Evolutionary conservation across 2,329 filamentous ascomycete genomes (phyloP).

Genomic region (Pyrenochaeta sp.): DNA sequence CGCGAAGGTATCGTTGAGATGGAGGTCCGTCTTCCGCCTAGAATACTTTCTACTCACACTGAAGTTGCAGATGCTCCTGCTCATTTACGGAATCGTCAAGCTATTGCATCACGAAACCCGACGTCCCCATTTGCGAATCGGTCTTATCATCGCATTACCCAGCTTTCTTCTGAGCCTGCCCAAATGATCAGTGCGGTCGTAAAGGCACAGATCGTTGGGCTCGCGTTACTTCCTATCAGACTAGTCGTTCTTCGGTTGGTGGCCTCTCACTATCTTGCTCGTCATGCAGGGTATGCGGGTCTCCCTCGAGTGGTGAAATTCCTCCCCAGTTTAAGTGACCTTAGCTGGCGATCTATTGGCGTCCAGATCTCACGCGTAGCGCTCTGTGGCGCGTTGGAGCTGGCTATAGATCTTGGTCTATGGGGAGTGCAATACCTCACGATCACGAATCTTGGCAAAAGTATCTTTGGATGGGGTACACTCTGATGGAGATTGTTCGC

Average conservation of each 20-base stretch:
- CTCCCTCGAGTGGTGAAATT: slow-evolving; percentile 16
- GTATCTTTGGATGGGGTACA: slow-evolving; percentile 46
- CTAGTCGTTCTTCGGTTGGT: slow-evolving; percentile 41
- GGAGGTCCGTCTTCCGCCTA: slow-evolving; percentile 48
- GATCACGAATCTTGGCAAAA: slow-evolving; percentile 39
- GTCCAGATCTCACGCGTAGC: slow-evolving; percentile 41
- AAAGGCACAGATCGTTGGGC: slow-evolving; percentile 42
- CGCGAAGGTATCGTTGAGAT: slow-evolving; percentile 50
- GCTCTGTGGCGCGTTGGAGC: slow-evolving; percentile 42
- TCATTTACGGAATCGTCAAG: slow-evolving; percentile 11
- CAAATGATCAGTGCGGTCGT: slow-evolving; percentile 44
- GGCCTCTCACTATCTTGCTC: slow-evolving; percentile 40
- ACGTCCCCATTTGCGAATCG: slow-evolving; percentile 10
- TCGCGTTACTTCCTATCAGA: slow-evolving; percentile 42
- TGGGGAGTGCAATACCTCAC: slow-evolving; percentile 47
- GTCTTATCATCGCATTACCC: slow-evolving; percentile 44
- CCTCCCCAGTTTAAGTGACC: slow-evolving; percentile 13
- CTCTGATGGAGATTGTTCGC: slow-evolving; percentile 27
- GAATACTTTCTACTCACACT: slow-evolving; percentile 40
- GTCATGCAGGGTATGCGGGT: slow-evolving; percentile 12
- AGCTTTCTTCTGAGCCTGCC: slow-evolving; percentile 45
- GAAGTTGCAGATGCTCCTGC: slow-evolving; percentile 27
- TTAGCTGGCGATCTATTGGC: slow-evolving; percentile 30
- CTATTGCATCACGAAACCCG: slow-evolving; percentile 11
- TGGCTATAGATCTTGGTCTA: slow-evolving; percentile 44